Evolutionary conservation across 768 basidiomycete species (phyloP), one percentile per base, ranked within the genome.

Genomic region (Suillus fuscotomentosus): DNA sequence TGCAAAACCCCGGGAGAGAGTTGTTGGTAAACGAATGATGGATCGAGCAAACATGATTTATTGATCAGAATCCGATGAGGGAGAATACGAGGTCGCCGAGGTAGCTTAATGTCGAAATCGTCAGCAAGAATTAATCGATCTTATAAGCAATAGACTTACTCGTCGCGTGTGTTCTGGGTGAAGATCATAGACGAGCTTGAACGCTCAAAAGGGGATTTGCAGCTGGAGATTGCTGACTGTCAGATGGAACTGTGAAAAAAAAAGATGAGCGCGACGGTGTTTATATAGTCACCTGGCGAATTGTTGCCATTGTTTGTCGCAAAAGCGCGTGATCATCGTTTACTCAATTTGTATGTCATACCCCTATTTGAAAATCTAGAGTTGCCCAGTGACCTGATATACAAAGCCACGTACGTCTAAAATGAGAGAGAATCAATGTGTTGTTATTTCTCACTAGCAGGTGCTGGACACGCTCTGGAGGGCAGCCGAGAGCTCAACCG

Each of bases 41-140:
- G 81, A 81, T 66, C 86, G 88, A 69, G 78, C 66, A 67, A 89
- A 78, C 89, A 91, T 92, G 62, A 67, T 80, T 68, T 71, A 76
- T 67, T 66, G 63, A 17, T 59, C 69, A 78, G 22, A 71, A 60
- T 57, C 76, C 80, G 69, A 78, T 76, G 68, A 94, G 89, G 68
- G 91, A 91, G 77, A 92, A 95, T 60, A 95, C 90, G 74, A 94
- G 89, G 82, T 95, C 93, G 77, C 91, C 91, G 78, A 95, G 89
- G 74, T 95, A 95, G 72, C 93, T 95, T 72, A 34, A 63, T 51
- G 60, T 27, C 1, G 17, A 20, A 24, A 63, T 53, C 61, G 69
- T 78, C 60, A 80, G 76, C 34, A 22, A 24, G 43, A 3, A 60
- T 55, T 24, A 47, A 45, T 55, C 27, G 50, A 45, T 34, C 45